Base-by-base conservation (phyloP, 2,329 filamentous ascomycete genomes). In the Colletotrichum graminicola region DNA sequence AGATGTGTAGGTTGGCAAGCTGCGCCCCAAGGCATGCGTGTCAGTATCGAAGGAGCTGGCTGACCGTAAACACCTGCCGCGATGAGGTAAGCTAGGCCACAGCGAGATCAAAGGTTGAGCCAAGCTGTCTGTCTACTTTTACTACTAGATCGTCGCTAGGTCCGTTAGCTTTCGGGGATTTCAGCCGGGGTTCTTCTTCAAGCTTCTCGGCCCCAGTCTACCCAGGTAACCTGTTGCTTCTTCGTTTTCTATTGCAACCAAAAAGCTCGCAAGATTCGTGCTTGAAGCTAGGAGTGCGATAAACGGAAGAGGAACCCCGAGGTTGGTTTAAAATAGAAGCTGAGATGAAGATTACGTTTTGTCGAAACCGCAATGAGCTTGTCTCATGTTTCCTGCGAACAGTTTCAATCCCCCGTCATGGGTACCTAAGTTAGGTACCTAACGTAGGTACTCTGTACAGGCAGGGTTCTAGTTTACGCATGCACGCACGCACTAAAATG, bases 1-100 rank as follows among this genome's bases (percentile, higher is more conserved):
- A 36, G 45, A 18, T 57, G n/a, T 34, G 39, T n/a, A 61, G 23
- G 45, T 55, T 36, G 52, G 41, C 43, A 18, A 66, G 56, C 47
- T 61, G n/a, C 56, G 51, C 51, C 52, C 34, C 43, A 62, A 51
- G 52, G 60, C 54, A 26, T 57, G 51, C 34, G 51, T 69, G 54
- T 55, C 51, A 47, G 62, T 32, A 51, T 59, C 56, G 41, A 34
- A 62, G 26, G 68, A 54, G 59, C 65, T 71, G 52, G 59, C 65
- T 71, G 59, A 51, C 65, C 56, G 62, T 29, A 52, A 45, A n/a
- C 54, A 64, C 39, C 67, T 39, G 39, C 52, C 16, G 59, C 60
- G 69, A 72, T 72, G 69, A 72, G 69, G 69, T 72, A 72, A 72
- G 69, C 69, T 64, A 39, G 68, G 57, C 65, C 59, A 71, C 57